Evolutionary conservation across 495 filamentous ascomycete genomes (phyloP).

Genomic region (Penicillium daleae): DNA sequence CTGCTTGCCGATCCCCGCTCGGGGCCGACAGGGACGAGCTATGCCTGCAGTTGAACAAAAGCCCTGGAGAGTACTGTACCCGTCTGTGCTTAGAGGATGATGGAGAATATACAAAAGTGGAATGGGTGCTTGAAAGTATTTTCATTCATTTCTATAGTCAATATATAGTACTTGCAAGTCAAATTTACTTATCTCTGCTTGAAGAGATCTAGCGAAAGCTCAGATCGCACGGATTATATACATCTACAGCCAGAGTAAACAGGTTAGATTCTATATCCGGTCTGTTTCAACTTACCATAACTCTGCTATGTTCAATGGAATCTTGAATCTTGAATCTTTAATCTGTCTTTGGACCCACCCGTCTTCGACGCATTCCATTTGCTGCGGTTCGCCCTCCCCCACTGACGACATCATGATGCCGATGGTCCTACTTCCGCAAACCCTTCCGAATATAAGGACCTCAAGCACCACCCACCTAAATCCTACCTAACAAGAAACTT

Average conservation of each 20-base stretch:
- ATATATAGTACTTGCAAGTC: too few relatives aligned
- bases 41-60: background rate
- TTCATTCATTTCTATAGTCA: background rate
- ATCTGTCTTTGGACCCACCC: background rate
- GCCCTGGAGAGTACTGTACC: too few relatives aligned
- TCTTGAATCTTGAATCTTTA: background rate
- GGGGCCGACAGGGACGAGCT: background rate
- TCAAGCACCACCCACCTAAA: background rate
- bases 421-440: constrained; percentile 9
- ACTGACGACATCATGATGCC: constrained; percentile 37
- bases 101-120: background rate
- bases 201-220: background rate
- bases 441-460: constrained; percentile 6
- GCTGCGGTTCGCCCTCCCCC: constrained; percentile 9
- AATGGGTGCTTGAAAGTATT: background rate
- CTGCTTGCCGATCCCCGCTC: constrained; percentile 2
- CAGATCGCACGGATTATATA: background rate
- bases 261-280: too few relatives aligned
- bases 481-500: too few relatives aligned
- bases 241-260: background rate
- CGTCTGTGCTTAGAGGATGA: background rate
- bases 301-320: background rate
- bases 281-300: too few relatives aligned
- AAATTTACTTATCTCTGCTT: too few relatives aligned
- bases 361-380: background rate